Base-by-base conservation (phyloP, 495 filamentous ascomycete genomes). In the Articulospora tetracladia region DNA sequence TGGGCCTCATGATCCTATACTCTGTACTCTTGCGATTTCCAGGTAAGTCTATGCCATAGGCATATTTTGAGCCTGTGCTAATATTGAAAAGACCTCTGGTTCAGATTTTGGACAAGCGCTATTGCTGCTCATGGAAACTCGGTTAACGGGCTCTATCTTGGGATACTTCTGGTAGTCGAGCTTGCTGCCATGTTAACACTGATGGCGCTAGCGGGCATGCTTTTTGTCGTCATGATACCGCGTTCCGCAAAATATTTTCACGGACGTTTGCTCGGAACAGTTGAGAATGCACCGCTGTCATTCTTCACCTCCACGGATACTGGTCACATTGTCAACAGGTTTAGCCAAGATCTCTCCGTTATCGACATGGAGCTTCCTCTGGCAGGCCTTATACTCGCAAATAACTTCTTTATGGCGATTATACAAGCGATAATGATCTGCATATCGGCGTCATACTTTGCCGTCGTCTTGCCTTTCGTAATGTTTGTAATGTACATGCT, bases 391-490 rank as follows among this genome's bases (percentile, higher is more conserved):
- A 60, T 59, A 23, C 23, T 59, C 49, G 56, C 48, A 11, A 15
- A 39, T 27, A 51, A 59, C 26, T 2, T 44, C 25, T 54, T 2
- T 30, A 4, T 47, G 8, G 50, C 34, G 0, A 36, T 60, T 46
- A 58, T 61, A 12, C 57, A 49, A 44, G 55, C 61, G 7, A 30
- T 61, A 11, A 28, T 63, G 20, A 64, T 67, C 24, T 57, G 53
- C 20, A 22, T 63, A 8, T 58, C 57, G 25, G 46, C 61, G 12
- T 50, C 69, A 22, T 73, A 73, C 28, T 60, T 63, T 23, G 64
- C 59, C 4, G 28, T 50, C 20, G 39, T 73, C 62, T 75, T 23
- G 58, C 85, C 28, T 81, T 78, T 54, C 12, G 36, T 60, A 1
- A 17, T 34, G 1, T 15, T 36, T 17, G 51, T 30, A 23, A 23